Base-by-base conservation (phyloP, 176 grass and related monocot species). In the Eragrostis curvula region DNA sequence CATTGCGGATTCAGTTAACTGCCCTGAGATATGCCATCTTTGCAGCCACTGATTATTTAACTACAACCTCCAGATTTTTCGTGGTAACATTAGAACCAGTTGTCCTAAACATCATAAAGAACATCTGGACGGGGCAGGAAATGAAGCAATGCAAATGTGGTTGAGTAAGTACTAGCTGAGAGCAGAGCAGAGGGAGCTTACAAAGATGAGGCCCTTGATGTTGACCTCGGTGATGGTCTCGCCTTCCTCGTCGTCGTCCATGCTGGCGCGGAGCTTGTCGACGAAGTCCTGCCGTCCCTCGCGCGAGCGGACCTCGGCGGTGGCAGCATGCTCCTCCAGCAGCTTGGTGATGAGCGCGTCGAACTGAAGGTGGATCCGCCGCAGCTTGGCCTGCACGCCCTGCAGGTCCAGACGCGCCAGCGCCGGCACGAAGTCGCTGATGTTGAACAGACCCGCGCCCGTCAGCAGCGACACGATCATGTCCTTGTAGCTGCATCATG, bases 141-240 rank as follows among this genome's bases (percentile, higher is more conserved):
- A n/a, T n/a, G n/a, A n/a, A 36, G 32, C 32, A 36, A 36, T 36
- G 32, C 4, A 53, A 53, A 5, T 0, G 14, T 5, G 12, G 47
- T 2, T 13, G 12, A 49, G 10, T 49, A 11, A 36, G 12, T 36
- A 12, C 9, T 49, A 12, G 47, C 9, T 49, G 47, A 49, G 47
- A 45, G 44, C 5, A 9, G 66, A 20, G 20, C 1, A 5, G 13
- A 6, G 47, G 0, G 39, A 12, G 66, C 94, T 85, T 94, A 97
- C 94, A 80, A 97, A 97, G 84, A 97, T 93, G 69, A 97, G 91
- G 8, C 86, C 94, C 78, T 97, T 97, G 89, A 97, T 87, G 85
- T 97, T 97, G 81, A 90, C 87, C 81, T 94, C 89, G 40, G 86
- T 82, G 79, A 97, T 85, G 60, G 89, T 89, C 79, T 91, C 74